Conservation (phyloP, 2,329 filamentous ascomycete species). For the Ascochyta clinopodiicola region DNA sequence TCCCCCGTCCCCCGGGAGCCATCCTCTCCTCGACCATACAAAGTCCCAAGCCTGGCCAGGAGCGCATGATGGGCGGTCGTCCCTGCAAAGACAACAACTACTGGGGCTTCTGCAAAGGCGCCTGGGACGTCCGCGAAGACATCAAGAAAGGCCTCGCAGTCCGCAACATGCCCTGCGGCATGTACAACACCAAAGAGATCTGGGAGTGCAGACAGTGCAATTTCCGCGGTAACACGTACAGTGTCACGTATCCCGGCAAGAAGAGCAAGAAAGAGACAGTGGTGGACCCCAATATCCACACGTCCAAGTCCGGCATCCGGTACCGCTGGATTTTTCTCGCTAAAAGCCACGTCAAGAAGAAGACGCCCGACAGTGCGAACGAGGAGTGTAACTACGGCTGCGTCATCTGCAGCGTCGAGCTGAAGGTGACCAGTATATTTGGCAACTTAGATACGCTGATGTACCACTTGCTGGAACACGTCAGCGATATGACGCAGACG, state of each 20-base stretch:
- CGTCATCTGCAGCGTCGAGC: constrained; percentile 44
- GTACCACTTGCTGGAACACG: constrained; percentile 49
- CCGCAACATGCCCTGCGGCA: constrained; percentile 41
- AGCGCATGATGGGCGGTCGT: constrained; percentile 44
- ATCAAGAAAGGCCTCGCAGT: constrained; percentile 40
- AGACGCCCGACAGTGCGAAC: constrained; percentile 8
- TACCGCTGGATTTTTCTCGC: constrained; percentile 51
- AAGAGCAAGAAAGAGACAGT: constrained; percentile 37
- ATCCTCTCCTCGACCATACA: constrained; percentile 30
- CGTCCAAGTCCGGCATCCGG: constrained; percentile 35
- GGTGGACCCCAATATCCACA: constrained; percentile 38
- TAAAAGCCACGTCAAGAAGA: constrained; percentile 42
- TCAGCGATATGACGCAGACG: constrained; percentile 34
- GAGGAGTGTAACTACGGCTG: constrained; percentile 45
- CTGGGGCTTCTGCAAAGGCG: constrained; percentile 52
- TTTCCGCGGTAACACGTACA: constrained; percentile 43
- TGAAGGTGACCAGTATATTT: constrained; percentile 42
- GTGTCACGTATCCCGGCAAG: constrained; percentile 29
- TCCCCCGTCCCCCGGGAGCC: constrained; percentile 15
- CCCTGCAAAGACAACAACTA: constrained; percentile 50
- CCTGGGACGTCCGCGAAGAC: constrained; percentile 47
- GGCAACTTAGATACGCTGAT: constrained; percentile 50
- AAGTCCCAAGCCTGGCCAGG: constrained; percentile 22
- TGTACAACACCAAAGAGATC: constrained; percentile 43
- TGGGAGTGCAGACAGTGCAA: constrained; percentile 46